Conservation (phyloP, 345 rosid species). For the Moringa oleifera region DNA sequence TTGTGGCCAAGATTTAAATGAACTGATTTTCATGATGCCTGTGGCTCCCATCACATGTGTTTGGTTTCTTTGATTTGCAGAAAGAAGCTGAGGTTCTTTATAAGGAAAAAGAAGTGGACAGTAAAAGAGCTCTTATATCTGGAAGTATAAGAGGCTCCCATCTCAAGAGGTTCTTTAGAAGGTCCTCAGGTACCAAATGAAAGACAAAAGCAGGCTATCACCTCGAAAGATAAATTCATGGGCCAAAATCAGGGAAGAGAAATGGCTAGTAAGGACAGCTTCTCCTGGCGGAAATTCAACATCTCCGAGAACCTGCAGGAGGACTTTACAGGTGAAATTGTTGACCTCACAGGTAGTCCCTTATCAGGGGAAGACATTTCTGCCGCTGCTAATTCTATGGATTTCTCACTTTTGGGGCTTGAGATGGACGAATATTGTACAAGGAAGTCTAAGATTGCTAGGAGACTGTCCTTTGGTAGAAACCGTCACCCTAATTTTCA, state of each 20-base stretch:
- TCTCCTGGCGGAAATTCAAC: slow-evolving; percentile 25
- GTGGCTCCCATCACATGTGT: too few species aligned
- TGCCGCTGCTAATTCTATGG: slow-evolving; percentile 24
- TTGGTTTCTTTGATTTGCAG: neutral
- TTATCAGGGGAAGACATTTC: slow-evolving; percentile 29
- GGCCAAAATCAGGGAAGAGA: slow-evolving; percentile 31
- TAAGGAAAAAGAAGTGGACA: slow-evolving; percentile 23
- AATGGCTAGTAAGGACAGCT: slow-evolving; percentile 16
- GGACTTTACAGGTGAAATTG: slow-evolving; percentile 53
- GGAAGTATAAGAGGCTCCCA: too few species aligned
- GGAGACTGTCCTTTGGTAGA: slow-evolving; percentile 49
- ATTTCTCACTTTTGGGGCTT: slow-evolving; percentile 32
- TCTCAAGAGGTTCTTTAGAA: too few species aligned
- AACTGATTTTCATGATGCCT: too few species aligned
- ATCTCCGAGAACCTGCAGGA: slow-evolving; percentile 27
- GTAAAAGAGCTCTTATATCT: slow-evolving; percentile 13
- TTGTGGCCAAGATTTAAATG: too few species aligned
- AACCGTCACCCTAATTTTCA: slow-evolving; percentile 43
- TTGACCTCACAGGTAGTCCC: slow-evolving; percentile 34
- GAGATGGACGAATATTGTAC: slow-evolving; percentile 35
- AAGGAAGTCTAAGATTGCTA: slow-evolving; percentile 39
- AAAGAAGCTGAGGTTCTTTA: slow-evolving; percentile 15
- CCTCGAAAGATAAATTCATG: slow-evolving; percentile 23
- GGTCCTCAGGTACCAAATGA: slow-evolving; percentile 18
- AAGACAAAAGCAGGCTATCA: slow-evolving; percentile 22